A percentile compares a stretch with the other conserved stretches of the same genome.
Evolutionary conservation across 208 protist species (phyloP).

Genomic region (Leishmania arabica): DNA sequence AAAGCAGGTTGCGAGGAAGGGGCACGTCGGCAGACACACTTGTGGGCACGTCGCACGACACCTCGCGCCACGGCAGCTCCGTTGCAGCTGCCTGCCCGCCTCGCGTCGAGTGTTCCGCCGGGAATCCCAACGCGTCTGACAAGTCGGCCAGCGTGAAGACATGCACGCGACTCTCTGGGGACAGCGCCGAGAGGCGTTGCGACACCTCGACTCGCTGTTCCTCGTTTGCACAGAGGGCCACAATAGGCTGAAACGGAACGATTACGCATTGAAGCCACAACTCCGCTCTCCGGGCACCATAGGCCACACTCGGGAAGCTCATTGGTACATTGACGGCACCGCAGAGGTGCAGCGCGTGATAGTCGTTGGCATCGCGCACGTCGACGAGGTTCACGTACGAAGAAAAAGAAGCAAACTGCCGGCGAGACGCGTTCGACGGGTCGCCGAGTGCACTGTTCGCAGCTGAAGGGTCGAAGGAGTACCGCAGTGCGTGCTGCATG

Average conservation of each 20-base stretch:
- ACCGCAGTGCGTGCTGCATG: conserved; percentile 13
- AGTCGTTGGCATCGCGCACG: conserved; percentile 46
- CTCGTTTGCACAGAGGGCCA: conserved; percentile 43
- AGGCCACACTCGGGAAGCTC: conserved; percentile 69
- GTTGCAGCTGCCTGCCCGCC: neutral
- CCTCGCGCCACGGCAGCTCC: conserved; percentile 12
- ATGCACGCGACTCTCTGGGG: conserved; percentile 30
- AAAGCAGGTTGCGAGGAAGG: conserved; percentile 9
- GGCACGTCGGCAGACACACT: conserved; percentile 1
- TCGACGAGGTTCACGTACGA: conserved; percentile 53
- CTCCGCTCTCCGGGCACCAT: conserved; percentile 75
- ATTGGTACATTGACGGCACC: conserved; percentile 72
- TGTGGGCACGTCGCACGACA: conserved; percentile 2
- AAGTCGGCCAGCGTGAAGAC: conserved; percentile 47
- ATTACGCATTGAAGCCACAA: conserved; percentile 83
- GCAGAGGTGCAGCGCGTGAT: conserved; percentile 56
- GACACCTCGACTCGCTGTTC: conserved; percentile 30
- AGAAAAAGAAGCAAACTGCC: conserved; percentile 3
- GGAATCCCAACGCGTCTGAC: conserved; percentile 1
- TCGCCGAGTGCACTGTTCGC: neutral
- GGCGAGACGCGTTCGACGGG: neutral
- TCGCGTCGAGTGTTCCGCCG: neutral
- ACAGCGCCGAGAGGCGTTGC: conserved; percentile 40
- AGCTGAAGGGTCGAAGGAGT: conserved; percentile 19
- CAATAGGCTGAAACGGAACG: conserved; percentile 55